Base-by-base conservation (phyloP, 768 basidiomycete species). In the Boletus sp. region DNA sequence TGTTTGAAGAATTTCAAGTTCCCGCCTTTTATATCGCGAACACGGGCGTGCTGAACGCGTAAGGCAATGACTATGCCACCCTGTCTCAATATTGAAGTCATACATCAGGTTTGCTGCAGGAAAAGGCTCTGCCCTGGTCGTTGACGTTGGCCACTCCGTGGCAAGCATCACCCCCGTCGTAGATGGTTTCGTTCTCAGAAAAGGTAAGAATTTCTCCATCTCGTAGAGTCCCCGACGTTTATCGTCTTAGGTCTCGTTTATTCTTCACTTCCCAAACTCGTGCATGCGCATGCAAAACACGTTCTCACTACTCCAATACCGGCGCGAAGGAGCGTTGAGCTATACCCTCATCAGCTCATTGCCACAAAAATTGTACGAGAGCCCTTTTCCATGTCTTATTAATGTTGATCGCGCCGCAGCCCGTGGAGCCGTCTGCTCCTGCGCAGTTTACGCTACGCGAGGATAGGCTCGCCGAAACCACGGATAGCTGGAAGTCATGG, bases 1-100 rank as follows among this genome's bases (percentile, higher is more conserved):
- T 97, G 86, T 98, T 98, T 66, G 97, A 99, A 73, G 89, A 96
- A 64, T 96, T 97, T 64, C 79, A 91, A 47, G 89, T 89, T 7
- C 96, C 97, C 9, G 97, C 95, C 3, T 94, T 96, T 75, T 99
- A 98, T 70, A 90, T 96, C 39, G 94, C 95, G 15, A 97, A 98
- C 68, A 90, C 90, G 24, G 90, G 92, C 20, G 96, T 98, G 14
- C 75, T 98, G 54, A 95, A 92, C 69, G 90, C 96, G 93, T 98
- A 73, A 64, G 67, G 28, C 85, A 74, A 39, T 24, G 36, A 35
- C 32, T 33, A 33, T 61, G 55, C 39, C 20, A 51, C 2, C 10
- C 15, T 33, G n/a, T 55, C 52, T 57, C 6, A 12, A 53, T 51
- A 53, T 54, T 64, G 47, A 67, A 56, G 52, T 44, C 49, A 41